Percentiles rank a stretch among this genome's conserved stretches.
Conservation (phyloP, 2,329 filamentous ascomycete genomes). For the Bipolaris sorokiniana region DNA sequence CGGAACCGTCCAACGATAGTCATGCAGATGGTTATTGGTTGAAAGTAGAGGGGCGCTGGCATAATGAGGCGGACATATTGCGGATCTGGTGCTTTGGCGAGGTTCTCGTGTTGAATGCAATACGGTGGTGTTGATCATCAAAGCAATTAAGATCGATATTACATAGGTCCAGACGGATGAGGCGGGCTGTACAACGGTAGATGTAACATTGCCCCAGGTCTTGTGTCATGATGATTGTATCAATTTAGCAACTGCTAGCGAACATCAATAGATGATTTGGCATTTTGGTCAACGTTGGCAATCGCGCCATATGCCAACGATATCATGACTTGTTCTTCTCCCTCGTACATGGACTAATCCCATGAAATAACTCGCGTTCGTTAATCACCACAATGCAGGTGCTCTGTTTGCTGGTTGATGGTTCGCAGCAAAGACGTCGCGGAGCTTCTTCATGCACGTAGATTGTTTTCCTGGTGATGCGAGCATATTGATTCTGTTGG, state of each 20-base stretch:
- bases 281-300: background rate
- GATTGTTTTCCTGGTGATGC: background rate
- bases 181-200: background rate
- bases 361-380: background rate
- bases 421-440: conserved; percentile 2
- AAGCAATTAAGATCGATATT: too few relatives aligned
- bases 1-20: too few relatives aligned
- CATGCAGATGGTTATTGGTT: too few relatives aligned
- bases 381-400: too few relatives aligned
- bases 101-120: too few relatives aligned
- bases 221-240: background rate
- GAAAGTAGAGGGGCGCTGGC: too few relatives aligned
- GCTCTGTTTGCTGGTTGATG: conserved; percentile 10
- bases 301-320: too few relatives aligned
- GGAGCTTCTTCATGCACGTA: background rate
- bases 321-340: background rate
- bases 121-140: too few relatives aligned
- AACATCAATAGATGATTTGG: background rate
- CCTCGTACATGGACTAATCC: too few relatives aligned
- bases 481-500: background rate
- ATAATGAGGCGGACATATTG: too few relatives aligned
- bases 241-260: background rate
- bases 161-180: background rate
- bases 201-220: conserved; percentile 1
- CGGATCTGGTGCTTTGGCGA: too few relatives aligned